phyloP scores from a whole-genome alignment of 2,329 filamentous ascomycete genomes.

The Talaromyces verruculosus region DNA sequence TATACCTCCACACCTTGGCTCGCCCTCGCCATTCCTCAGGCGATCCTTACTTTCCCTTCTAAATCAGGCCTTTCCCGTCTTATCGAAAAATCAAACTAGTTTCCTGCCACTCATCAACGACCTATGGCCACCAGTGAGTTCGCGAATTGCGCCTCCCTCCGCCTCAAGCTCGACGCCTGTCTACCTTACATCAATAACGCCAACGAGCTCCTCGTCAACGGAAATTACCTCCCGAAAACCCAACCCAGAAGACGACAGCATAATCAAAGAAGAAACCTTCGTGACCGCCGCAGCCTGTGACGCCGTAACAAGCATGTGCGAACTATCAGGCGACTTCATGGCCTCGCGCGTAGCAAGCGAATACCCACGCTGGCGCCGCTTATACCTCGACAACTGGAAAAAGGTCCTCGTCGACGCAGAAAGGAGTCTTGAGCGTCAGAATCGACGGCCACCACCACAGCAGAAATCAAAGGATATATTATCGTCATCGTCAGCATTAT shows the following conservation, averaged over 20 bases:
- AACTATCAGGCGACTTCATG: constrained; percentile 77
- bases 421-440: constrained; percentile 33
- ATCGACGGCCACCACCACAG: constrained; percentile 12
- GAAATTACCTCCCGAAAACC: constrained; percentile 61
- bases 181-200: constrained; percentile 25
- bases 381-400: constrained; percentile 43
- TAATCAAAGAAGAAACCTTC: constrained; percentile 42
- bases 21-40: constrained; percentile 74
- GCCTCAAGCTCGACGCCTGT: constrained; percentile 49
- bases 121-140: constrained; percentile 76
- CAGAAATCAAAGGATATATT: background rate
- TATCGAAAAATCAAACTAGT: constrained; percentile 73
- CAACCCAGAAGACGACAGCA: constrained; percentile 25
- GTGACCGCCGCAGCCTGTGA: constrained; percentile 69
- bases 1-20: constrained; percentile 87
- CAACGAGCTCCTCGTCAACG: constrained; percentile 18
- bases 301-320: constrained; percentile 67
- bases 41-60: constrained; percentile 77
- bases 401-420: constrained; percentile 41
- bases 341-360: constrained; percentile 70
- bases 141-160: constrained; percentile 38
- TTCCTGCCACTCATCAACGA: constrained; percentile 89
- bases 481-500: background rate
- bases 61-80: constrained; percentile 66
- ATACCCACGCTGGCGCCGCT: constrained; percentile 50